Base-by-base conservation (phyloP, 108 stramenopile species). In the Cyclostephanos invisitatus region DNA sequence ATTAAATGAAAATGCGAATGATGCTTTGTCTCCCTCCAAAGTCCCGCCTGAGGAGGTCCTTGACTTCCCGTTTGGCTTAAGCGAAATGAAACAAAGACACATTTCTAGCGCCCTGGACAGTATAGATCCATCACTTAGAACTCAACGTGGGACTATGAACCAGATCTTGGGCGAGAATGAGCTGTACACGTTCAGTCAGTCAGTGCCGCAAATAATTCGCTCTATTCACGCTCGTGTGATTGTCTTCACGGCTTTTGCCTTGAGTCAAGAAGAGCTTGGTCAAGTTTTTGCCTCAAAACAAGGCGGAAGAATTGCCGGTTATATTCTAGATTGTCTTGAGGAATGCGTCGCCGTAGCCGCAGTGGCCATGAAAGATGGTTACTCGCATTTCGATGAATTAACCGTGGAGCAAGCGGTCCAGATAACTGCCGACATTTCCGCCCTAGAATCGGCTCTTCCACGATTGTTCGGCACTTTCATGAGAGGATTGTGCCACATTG, bases 211-310 rank as follows among this genome's bases (percentile, higher is more conserved):
- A 15, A 87, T 95, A 44, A 72, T 95, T 15, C 82, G 89, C 47
- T 91, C 91, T 6, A 88, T 95, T 36, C 94, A 95, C 75, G 91
- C 94, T 28, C 90, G 94, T 46, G 86, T 88, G 20, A 91, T 95
- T 70, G 87, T 92, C 18, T 89, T 87, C 44, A 88, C 82, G 5
- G 85, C 88, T 7, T 93, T 95, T 75, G 87, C 94, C 5, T 63
- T 92, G 48, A 91, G 85, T 63, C 94, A 95, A 73, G 89, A 91
- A 76, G 94, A 95, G 60, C 67, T 95, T 28, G 94, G 94, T 18
- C 94, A 95, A 71, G 81, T 81, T n/a, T 95, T 95, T 78, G 76
- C 89, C 22, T 85, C 84, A 24, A 92, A 92, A 72, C 84, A 86
- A 49, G 88, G 87, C 48, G 87, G 87, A 55, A 81, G 87, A 14